Percentiles rank a stretch among this genome's conserved stretches.
Evolutionary conservation across 148 eudicot species (phyloP).

Genomic region (Mesembryanthemum crystallinum): DNA sequence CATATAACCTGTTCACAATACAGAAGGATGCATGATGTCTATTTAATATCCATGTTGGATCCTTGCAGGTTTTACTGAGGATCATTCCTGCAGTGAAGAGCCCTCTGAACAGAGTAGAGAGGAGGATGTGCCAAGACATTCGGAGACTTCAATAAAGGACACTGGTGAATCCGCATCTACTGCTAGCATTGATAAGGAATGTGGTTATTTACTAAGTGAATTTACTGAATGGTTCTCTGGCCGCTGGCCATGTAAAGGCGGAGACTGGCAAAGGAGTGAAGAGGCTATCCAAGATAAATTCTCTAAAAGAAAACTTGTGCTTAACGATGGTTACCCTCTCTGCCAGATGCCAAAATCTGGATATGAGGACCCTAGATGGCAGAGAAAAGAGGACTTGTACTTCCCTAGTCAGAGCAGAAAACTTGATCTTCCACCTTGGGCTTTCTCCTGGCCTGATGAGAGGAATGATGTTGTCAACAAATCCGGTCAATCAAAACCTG

Average conservation of each 20-base stretch:
- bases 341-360: slow-evolving; percentile 83
- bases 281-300: slow-evolving; percentile 61
- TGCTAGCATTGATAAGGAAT: slow-evolving; percentile 55
- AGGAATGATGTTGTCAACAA: slow-evolving; percentile 49
- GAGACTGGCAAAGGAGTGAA: slow-evolving; percentile 90
- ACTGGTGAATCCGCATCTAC: slow-evolving; percentile 45
- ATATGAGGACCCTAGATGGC: slow-evolving; percentile 82
- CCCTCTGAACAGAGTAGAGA: slow-evolving; percentile 42
- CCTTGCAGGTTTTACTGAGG: slow-evolving; percentile 44
- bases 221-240: slow-evolving; percentile 58
- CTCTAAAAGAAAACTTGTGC: slow-evolving; percentile 61
- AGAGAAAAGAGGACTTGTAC: slow-evolving; percentile 69
- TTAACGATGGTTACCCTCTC: slow-evolving; percentile 91
- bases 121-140: slow-evolving; percentile 22
- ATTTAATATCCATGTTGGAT: slow-evolving; percentile 13
- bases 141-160: slow-evolving; percentile 40
- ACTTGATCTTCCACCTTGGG: slow-evolving; percentile 90
- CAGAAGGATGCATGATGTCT: background rate
- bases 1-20: background rate
- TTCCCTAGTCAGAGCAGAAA: slow-evolving; percentile 57
- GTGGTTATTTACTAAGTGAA: slow-evolving; percentile 36
- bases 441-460: slow-evolving; percentile 70
- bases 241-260: slow-evolving; percentile 84
- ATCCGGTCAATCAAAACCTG: slow-evolving; percentile 48
- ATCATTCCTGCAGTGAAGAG: slow-evolving; percentile 37